Evolutionary conservation across 345 rosid species (phyloP), one percentile per base, ranked within the genome.

Genomic region (Euphorbia tirucalli): DNA sequence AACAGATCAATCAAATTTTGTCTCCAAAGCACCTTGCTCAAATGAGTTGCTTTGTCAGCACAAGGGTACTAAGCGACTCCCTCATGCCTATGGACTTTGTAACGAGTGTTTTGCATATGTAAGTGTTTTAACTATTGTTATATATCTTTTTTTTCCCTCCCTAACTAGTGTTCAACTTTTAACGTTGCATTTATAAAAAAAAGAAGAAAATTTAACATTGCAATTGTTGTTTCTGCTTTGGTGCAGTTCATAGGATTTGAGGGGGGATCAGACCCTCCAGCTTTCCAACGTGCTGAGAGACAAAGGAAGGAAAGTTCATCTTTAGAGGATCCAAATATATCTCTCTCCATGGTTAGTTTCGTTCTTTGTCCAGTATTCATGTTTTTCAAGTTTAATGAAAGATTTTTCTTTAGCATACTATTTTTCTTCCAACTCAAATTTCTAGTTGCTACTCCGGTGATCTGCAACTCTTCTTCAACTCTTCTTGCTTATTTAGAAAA

Each of bases 231-330:
- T 62, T 37, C 59, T 63, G 30, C 52, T 68, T 70, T 71, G 32
- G 35, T 77, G 77, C 87, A 92, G 97, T 85, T 90, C 74, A 77
- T 82, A 78, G 99, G 99, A 69, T 86, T 92, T 74, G 90, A 81
- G 61, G 97, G 96, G 62, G 99, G 97, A 65, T 82, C 85, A 57
- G 88, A 92, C 84, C 96, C 97, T 81, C 97, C 97, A 57, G 93
- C 97, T 73, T 95, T 89, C 78, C 97, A 89, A 77, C 84, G 77
- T 65, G 97, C 97, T 64, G 93, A 85, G 84, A 81, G 75, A 85
- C 90, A 87, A 83, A 83, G 92, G 79, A 76, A 79, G 76, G 86
- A 77, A 41, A 81, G 80, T 60, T 75, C 75, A 74, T 80, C 87
- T 72, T 13, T 46, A 46, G 52, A 46, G 19, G 52, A 46, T 46